Base-by-base conservation (phyloP, 2,329 filamentous ascomycete species). In the Pseudogymnoascus sp. region DNA sequence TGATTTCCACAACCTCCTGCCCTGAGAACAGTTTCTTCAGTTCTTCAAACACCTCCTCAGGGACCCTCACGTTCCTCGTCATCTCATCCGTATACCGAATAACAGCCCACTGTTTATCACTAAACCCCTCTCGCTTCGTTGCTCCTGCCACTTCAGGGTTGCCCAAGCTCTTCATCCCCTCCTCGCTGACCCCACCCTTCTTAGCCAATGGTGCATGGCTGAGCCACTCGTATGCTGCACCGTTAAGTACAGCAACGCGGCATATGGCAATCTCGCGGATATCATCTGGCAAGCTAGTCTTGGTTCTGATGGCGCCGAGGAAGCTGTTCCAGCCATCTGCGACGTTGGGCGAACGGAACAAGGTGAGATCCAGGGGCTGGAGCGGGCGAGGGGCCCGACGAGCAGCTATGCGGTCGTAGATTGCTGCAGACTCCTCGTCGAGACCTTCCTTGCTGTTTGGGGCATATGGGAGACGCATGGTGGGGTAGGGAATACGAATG, bases 181-280 rank as follows among this genome's bases (percentile, higher is more conserved):
- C 69, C 14, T 71, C 69, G 56, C 64, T 68, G 8, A 72, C 69
- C 6, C 71, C 70, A 8, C 69, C 71, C 6, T 63, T 68, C 61
- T 72, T 23, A 11, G 70, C 77, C 3, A 82, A 82, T 12, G 90
- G 90, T 14, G 86, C 87, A 72, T 96, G 91, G 62, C 90, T 84
- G 37, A 78, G 83, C 91, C 90, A 96, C 75, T 96, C 91, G 75
- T 92, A 96, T 86, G 88, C 91, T 1, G 91, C 91, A 16, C 82
- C 76, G 75, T 96, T 96, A 69, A 91, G 82, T 14, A 88, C 86
- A 11, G 91, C 91, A 12, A 96, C 89, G 59, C 91, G 84, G 70
- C 86, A 91, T 69, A 96, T 93, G 67, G 89, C 88, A 16, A 93
- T 79, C 78, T 96, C 91, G 68, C 89, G 86, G 62, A 91, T 72